Evolutionary conservation across 257 asterid species (phyloP).

Genomic region (Eustoma russellianum): DNA sequence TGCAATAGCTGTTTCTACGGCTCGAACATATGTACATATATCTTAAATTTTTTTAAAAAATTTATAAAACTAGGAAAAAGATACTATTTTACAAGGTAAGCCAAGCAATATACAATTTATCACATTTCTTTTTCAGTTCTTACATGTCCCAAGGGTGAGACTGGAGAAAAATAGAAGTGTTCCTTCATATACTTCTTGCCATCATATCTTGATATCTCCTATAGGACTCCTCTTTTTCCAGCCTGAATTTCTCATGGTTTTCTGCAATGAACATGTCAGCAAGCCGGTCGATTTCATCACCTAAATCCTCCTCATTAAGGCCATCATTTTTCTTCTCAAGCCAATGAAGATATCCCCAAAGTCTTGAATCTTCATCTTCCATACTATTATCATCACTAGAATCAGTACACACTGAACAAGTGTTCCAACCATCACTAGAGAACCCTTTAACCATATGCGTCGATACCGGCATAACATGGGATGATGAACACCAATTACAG

Average conservation of each 20-base stretch:
- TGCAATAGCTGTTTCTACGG: too few relatives aligned
- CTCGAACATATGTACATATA: too few relatives aligned
- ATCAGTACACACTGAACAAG: conserved; percentile 15
- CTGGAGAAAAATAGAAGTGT: too few relatives aligned
- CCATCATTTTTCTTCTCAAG: conserved; percentile 45
- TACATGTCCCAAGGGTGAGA: too few relatives aligned
- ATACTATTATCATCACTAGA: not conserved
- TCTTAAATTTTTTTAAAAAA: too few relatives aligned
- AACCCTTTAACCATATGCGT: not conserved
- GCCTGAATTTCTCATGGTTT: conserved; percentile 73
- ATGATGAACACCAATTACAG: conserved; percentile 84
- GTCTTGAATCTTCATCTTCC: conserved; percentile 7
- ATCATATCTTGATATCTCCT: conserved; percentile 84
- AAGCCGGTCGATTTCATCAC: conserved; percentile 56
- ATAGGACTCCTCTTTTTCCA: conserved; percentile 80
- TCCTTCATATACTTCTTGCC: conserved; percentile 66
- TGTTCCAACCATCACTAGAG: conserved; percentile 19
- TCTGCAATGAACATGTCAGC: conserved; percentile 84
- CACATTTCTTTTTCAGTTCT: too few relatives aligned
- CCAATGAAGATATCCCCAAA: conserved; percentile 61
- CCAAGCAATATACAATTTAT: too few relatives aligned
- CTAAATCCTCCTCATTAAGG: not conserved
- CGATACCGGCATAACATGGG: conserved; percentile 43
- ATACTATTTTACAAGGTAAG: too few relatives aligned
- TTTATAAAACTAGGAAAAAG: too few relatives aligned